Conservation (phyloP, 2,329 filamentous ascomycete genomes). For the Fusarium oligoseptatum region DNA sequence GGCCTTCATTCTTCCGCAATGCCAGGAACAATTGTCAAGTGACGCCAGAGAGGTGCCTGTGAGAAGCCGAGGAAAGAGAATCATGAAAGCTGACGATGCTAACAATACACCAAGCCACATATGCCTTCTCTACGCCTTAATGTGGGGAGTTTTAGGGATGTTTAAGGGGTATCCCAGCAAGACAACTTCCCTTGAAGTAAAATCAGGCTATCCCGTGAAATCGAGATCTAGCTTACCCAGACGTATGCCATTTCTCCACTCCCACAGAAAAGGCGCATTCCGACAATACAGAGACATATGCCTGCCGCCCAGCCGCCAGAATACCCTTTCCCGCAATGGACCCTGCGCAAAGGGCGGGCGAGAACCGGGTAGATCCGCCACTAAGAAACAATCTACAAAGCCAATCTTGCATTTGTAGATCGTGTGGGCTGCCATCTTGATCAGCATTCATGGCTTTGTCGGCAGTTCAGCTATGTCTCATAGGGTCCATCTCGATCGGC, state of each 20-base stretch:
- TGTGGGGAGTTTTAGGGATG: neutral
- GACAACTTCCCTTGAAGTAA: neutral
- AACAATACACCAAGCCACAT: neutral
- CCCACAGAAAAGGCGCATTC: neutral
- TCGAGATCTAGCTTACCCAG: rapidly evolving
- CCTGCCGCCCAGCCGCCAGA: neutral
- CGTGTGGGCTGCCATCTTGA: neutral
- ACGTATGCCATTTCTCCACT: neutral
- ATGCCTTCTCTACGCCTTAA: neutral
- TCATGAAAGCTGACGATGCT: too few relatives aligned
- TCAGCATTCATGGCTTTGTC: neutral
- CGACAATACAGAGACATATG: neutral
- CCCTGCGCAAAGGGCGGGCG: neutral
- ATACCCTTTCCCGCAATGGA: neutral
- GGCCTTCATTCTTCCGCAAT: neutral
- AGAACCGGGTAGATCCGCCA: neutral
- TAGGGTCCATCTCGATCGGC: neutral
- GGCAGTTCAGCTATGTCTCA: neutral
- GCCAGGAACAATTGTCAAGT: neutral
- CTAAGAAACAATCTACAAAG: neutral
- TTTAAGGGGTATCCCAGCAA: neutral
- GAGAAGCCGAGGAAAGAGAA: neutral
- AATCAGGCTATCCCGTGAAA: neutral
- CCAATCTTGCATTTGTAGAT: neutral
- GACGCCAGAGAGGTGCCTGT: neutral